Conservation (phyloP, 2,329 filamentous ascomycete species). For the Helotiales sp. region DNA sequence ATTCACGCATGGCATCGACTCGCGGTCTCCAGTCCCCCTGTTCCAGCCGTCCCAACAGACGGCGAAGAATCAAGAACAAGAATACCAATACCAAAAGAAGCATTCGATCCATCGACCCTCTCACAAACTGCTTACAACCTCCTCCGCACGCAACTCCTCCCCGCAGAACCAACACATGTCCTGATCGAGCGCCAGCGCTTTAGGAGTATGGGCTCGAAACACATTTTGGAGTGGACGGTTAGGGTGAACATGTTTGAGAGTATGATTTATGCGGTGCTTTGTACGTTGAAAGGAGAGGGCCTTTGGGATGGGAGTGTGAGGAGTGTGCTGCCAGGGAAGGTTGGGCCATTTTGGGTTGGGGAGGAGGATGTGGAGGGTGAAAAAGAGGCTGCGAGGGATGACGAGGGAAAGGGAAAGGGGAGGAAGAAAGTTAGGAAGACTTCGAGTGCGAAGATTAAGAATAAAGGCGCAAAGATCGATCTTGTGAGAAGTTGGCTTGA, state of each 20-base stretch:
- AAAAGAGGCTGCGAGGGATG: conserved; percentile 14
- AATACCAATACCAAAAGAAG: conserved; percentile 43
- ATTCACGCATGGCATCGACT: conserved; percentile 49
- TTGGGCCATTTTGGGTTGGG: conserved; percentile 60
- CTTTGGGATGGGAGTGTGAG: conserved; percentile 51
- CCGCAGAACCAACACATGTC: conserved; percentile 66
- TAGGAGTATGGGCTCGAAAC: conserved; percentile 65
- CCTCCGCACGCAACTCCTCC: conserved; percentile 51
- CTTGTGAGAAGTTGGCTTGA: conserved; percentile 61
- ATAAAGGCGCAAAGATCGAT: conserved; percentile 67
- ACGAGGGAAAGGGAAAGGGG: conserved; percentile 32
- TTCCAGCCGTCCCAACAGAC: not conserved
- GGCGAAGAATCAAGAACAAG: conserved; percentile 40
- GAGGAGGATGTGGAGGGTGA: conserved; percentile 34
- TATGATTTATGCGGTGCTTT: conserved; percentile 76
- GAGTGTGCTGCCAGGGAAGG: conserved; percentile 58
- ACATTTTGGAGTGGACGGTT: conserved; percentile 81
- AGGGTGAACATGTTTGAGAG: conserved; percentile 82
- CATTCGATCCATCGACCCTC: conserved; percentile 58
- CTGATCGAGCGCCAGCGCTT: conserved; percentile 69
- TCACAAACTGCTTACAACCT: conserved; percentile 61
- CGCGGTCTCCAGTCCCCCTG: conserved; percentile 29
- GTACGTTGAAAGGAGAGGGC: conserved; percentile 55
- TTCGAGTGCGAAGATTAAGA: conserved; percentile 49
- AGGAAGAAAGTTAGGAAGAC: conserved; percentile 43